Percentiles rank a stretch among this genome's conserved stretches.
Evolutionary conservation across 257 asterid genomes (phyloP).

Genomic region (Primulina eburnea): DNA sequence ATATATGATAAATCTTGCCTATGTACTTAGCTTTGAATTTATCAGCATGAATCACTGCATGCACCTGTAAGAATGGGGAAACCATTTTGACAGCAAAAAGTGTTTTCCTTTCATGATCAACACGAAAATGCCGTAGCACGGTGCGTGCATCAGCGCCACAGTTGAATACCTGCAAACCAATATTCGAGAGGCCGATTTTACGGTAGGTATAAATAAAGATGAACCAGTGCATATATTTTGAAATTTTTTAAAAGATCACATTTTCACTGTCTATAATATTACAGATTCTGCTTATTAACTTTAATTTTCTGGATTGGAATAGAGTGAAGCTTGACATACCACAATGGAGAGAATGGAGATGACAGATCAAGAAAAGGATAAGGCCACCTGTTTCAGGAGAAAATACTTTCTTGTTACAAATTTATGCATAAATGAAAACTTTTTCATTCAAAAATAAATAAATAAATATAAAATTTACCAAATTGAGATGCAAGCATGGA

Average conservation of each 20-base stretch:
- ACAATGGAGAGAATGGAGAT: slow-evolving; percentile 79
- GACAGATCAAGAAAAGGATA: slow-evolving; percentile 91
- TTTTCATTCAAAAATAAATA: neutral
- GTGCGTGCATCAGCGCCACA: slow-evolving; percentile 87
- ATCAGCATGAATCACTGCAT: slow-evolving; percentile 23
- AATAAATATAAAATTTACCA: slow-evolving; percentile 43
- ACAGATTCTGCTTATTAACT: no score
- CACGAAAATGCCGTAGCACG: slow-evolving; percentile 74
- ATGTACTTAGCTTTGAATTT: neutral
- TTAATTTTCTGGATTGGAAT: neutral
- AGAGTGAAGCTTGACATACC: slow-evolving; percentile 44
- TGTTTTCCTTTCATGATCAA: slow-evolving; percentile 73
- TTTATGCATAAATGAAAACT: neutral
- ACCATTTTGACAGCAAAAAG: slow-evolving; percentile 61
- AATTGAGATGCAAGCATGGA: slow-evolving; percentile 65
- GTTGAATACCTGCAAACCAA: slow-evolving; percentile 63
- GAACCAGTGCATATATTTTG: no score
- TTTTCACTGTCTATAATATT: no score
- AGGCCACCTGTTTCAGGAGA: slow-evolving; percentile 76
- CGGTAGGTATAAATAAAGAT: neutral
- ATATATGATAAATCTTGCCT: neutral
- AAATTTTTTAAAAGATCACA: no score
- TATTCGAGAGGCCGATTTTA: neutral
- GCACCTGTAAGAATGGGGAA: slow-evolving; percentile 62
- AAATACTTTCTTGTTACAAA: slow-evolving; percentile 5